Evolutionary conservation across 805 yeast genomes (phyloP), one percentile per base, ranked within the genome.

Genomic region (Cephaloascus fragrans): DNA sequence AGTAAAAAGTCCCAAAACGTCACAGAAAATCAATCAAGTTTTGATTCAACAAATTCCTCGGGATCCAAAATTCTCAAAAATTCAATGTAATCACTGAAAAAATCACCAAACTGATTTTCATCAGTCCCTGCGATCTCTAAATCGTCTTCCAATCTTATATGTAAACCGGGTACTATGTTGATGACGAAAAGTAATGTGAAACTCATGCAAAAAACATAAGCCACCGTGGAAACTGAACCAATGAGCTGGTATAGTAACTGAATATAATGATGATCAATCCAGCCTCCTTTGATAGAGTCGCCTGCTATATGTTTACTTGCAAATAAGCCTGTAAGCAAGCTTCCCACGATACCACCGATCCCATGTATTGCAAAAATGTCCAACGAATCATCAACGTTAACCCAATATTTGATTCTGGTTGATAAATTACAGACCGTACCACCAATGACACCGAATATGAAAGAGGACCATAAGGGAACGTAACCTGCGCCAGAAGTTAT

Each of bases 401-500:
- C 56, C 42, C 75, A 39, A 48, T 69, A 64, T 68, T 89, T 88
- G 50, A 87, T 58, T 61, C 85, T 94, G 45, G 86, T 87, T 36
- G 94, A 90, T 54, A 77, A 73, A 71, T 89, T 88, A 67, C 95
- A 87, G 31, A 78, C 78, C 39, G 77, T 56, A 23, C 81, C 90
- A 37, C 90, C 77, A 32, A 87, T 64, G 42, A 76, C 73, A 55
- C 97, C 97, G 53, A 89, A 83, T 43, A 84, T 76, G 35, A 87
- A 79, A 2, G 96, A 75, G 43, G 88, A 77, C 77, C 89, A 90
- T 41, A 90, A 79, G 41, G 97, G 97, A 37, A 90, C 96, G 56
- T 69, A 89, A 46, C 97, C 97, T 17, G 97, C 97, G 46, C 90
- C 97, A 36, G 98, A 97, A 2, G 97, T 90, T 46, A 90, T 81